Evolutionary conservation across 345 rosid genomes (phyloP), one percentile per base, ranked within the genome.

Genomic region (Corchorus capsularis): DNA sequence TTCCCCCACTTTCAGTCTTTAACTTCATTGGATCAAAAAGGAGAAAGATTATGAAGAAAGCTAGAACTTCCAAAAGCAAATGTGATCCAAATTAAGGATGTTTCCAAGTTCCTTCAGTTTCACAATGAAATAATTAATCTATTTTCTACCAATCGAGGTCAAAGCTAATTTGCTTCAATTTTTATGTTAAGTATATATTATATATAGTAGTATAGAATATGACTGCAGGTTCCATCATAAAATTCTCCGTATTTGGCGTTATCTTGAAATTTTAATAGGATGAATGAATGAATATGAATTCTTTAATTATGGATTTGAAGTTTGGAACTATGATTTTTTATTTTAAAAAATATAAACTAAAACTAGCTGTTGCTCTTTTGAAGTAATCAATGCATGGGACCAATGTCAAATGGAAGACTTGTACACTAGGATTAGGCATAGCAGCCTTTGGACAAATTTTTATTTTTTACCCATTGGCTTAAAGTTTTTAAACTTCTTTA

Each of bases 371-470:
- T 37, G 32, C 12, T 27, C 8, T 32, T 34, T 69, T 32, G 62
- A 32, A 47, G 16, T 52, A 32, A 55, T 37, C 12, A 39, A 55
- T 54, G 63, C 35, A 73, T n/a, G 46, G 15, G 47, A 74, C 70
- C 70, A 34, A 4, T 63, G 77, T 74, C 77, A 63, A 27, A 74
- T 52, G 45, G 62, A 50, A n/a, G 77, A 63, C 59, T 72, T 45
- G 45, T 69, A 60, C 34, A 45, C 43, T 39, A 39, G 43, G 27
- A 27, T 27, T 6, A 39, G 43, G 47, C 9, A 45, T 50, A 50
- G 35, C 17, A 47, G 55, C 19, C 55, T 46, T 47, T 8, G 3
- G 8, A 19, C 19, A 15, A 19, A 72, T 14, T 0, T 50, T 69
- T 52, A 70, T 47, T 20, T 22, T 20, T 41, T 63, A 1, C n/a